Evolutionary conservation across 1,139 yeast genomes (phyloP), one percentile per base, ranked within the genome.

Genomic region (Blastobotrys ciferrii): DNA sequence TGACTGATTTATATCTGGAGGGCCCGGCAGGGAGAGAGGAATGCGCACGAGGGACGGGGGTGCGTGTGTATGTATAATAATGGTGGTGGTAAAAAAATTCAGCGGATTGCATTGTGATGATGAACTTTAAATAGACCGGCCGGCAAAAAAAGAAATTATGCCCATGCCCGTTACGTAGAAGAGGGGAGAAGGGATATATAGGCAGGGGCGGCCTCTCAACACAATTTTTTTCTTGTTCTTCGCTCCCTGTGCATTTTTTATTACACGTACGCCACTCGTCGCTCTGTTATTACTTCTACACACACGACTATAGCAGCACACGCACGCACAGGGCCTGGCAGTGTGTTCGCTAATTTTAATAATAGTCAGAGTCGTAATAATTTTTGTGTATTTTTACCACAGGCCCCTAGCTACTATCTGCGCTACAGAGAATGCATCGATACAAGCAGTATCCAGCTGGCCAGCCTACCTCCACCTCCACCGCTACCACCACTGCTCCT

Each of bases 401-500:
- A 6, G 28, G 28, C 9, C 28, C 9, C 9, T 23, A 23, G 28
- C 28, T 23, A 23, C 5, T n/a, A n/a, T n/a, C n/a, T n/a, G 28
- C 5, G 28, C 25, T 17, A 36, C 15, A 23, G 12, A 36, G 15
- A 7, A 36, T 36, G 40, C 40, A 36, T 36, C 40, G 40, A 18
- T 36, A 36, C 40, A 36, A 36, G 14, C 40, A 36, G 40, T 36
- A 36, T 36, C 40, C 40, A 17, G 25, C 17, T 9, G 40, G 40
- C 17, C 17, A 11, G 12, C 4, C 11, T 19, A 36, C 40, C 18
- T 18, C 40, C 18, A 36, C 18, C 15, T 18, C 13, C 14, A 36
- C 30, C 40, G 7, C 18, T 15, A 36, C 13, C 40, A 19, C 17
- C 40, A 36, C 28, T 5, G 28, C 28, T 23, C 28, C 5, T 23